Evolutionary conservation across 495 filamentous ascomycete genomes (phyloP), one percentile per base, ranked within the genome.

Genomic region (Tuber brumale): DNA sequence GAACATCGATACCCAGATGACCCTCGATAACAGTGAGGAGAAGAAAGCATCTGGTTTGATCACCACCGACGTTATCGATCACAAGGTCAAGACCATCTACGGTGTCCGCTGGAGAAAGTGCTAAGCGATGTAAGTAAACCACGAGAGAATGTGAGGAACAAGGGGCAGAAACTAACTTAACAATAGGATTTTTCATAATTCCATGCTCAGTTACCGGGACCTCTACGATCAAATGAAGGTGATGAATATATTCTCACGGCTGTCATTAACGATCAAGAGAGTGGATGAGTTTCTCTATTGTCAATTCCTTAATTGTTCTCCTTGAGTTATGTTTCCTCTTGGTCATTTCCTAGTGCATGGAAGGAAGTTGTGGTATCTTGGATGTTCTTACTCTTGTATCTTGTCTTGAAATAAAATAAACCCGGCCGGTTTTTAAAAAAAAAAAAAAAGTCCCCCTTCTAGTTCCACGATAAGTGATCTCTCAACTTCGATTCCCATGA

Each of bases 1-100:
- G 44, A 74, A 39, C n/a, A 19, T 74, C 72, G 23, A 71, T n/a
- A 61, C 72, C 3, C 51, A 39, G 37, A n/a, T 74, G 12, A 16
- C 6, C 48, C 44, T 74, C 23, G 45, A 69, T 6, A 57, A 45
- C 35, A 19, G 23, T 9, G 46, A 6, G 23, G 37, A 48, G 9
- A 73, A 27, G 14, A 71, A 45, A 18, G 27, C 43, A 27, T 37
- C 14, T 41, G 72, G 72, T 8, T 10, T 37, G 0, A 61, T 74
- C 44, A 74, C 23, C 42, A 74, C 72, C n/a, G 46, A 74, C 12
- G 27, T 27, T 39, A 66, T 71, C n/a, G 72, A 74, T 18, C 42
- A 46, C 45, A 71, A 74, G 48, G 72, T 71, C 7, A 7, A 18
- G 12, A 31, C 27, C 57, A 66, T 16, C 27, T 66, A 66, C 14